Conservation (phyloP, 2,329 filamentous ascomycete genomes). For the Raffaelea ambrosiae region DNA sequence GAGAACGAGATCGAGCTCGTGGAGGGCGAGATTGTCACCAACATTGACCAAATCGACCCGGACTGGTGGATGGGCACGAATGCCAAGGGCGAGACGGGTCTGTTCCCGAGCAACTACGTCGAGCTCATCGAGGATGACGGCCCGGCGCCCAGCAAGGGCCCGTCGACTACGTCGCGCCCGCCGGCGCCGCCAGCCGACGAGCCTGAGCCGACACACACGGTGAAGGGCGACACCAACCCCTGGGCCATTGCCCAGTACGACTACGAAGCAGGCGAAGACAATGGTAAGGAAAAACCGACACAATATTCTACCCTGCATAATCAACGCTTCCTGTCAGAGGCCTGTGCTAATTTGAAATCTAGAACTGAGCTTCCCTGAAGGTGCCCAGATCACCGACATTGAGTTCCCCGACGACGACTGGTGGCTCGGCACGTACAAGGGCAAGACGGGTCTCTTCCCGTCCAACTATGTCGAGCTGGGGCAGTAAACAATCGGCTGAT, state of each 20-base stretch:
- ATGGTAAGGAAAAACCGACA: no score
- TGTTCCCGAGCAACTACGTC: slow-evolving; percentile 98
- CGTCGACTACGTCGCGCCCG: slow-evolving; percentile 15
- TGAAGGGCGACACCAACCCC: slow-evolving; percentile 32
- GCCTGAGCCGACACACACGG: slow-evolving; percentile 25
- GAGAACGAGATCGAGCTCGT: slow-evolving; percentile 90
- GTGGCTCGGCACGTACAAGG: slow-evolving; percentile 88
- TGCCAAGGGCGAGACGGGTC: slow-evolving; percentile 68
- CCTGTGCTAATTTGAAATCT: slow-evolving; percentile 25
- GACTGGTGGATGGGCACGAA: slow-evolving; percentile 99
- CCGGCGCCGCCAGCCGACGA: slow-evolving; percentile 21
- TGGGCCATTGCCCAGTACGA: slow-evolving; percentile 86
- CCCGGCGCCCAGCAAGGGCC: not conserved
- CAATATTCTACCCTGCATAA: not conserved
- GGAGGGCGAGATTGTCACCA: slow-evolving; percentile 79
- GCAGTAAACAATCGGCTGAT: no score
- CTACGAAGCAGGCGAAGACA: slow-evolving; percentile 95
- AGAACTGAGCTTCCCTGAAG: slow-evolving; percentile 79
- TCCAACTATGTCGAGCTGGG: slow-evolving; percentile 61
- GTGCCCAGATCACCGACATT: slow-evolving; percentile 70
- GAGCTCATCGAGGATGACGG: slow-evolving; percentile 64
- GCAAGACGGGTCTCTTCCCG: slow-evolving; percentile 75
- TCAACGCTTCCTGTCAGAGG: not conserved
- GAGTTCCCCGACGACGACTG: slow-evolving; percentile 98
- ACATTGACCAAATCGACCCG: slow-evolving; percentile 95